phyloP scores from a whole-genome alignment of 2,329 filamentous ascomycete genomes.

The Penicillium fuscoglaucum region DNA sequence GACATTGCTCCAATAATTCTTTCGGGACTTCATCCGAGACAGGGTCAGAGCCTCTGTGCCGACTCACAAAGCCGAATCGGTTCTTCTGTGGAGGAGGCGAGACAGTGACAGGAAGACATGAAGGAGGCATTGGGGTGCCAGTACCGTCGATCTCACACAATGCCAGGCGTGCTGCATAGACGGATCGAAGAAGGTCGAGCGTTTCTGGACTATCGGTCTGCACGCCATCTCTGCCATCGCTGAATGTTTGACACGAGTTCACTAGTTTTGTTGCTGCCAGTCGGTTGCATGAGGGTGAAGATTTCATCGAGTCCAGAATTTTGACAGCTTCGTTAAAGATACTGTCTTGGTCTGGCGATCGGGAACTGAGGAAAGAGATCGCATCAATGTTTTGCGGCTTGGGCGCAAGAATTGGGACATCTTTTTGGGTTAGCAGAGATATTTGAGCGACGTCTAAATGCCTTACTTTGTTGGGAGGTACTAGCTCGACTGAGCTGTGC shows the following conservation, averaged over 20 bases:
- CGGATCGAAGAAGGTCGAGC: slow-evolving; percentile 52
- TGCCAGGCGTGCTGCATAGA: slow-evolving; percentile 63
- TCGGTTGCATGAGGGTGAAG: slow-evolving; percentile 53
- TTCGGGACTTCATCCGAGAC: slow-evolving; percentile 19
- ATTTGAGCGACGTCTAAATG: too few relatives aligned
- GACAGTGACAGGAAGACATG: slow-evolving; percentile 54
- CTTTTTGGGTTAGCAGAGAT: not conserved
- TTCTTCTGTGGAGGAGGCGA: slow-evolving; percentile 36
- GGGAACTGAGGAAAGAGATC: slow-evolving; percentile 29
- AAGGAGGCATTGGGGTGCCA: slow-evolving; percentile 50
- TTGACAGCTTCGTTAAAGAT: slow-evolving; percentile 47
- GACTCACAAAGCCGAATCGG: slow-evolving; percentile 23
- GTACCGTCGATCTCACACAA: slow-evolving; percentile 62
- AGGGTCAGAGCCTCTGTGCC: slow-evolving; percentile 22
- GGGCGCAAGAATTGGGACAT: slow-evolving; percentile 2
- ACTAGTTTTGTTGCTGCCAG: slow-evolving; percentile 55
- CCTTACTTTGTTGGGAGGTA: not conserved
- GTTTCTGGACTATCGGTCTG: slow-evolving; percentile 29
- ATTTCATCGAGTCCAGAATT: slow-evolving; percentile 47
- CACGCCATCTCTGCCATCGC: slow-evolving; percentile 31
- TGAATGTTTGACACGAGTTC: slow-evolving; percentile 54
- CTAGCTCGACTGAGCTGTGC: not conserved
- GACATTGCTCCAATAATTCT: slow-evolving; percentile 50
- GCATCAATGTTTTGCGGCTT: slow-evolving; percentile 24
- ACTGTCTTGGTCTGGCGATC: slow-evolving; percentile 29